Percentiles rank a stretch among this genome's conserved stretches.
These are phyloP conservation scores for Fusarium sp. DNA, from an alignment of 2,329 filamentous ascomycete species.

Conservation along the genomic window DNA sequence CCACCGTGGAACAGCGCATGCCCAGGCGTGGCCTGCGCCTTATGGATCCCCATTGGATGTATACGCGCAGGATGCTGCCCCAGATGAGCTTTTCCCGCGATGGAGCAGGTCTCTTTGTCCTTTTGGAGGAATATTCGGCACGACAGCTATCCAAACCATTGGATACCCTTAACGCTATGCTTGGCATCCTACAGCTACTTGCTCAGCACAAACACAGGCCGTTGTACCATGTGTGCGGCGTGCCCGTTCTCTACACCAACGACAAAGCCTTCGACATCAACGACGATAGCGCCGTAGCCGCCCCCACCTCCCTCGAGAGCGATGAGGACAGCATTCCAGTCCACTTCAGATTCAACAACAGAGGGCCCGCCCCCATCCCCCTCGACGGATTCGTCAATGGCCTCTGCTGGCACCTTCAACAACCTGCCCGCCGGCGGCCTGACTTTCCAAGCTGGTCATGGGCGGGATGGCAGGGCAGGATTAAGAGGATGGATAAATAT, in stretches of 20 bases:
- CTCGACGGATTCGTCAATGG: neutral
- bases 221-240: neutral
- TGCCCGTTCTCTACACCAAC: neutral
- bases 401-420: neutral
- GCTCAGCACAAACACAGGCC: neutral
- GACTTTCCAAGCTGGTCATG: neutral
- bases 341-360: no score
- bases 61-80: neutral
- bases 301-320: no score
- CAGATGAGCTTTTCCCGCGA: neutral
- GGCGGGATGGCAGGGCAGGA: neutral
- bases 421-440: neutral
- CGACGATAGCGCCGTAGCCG: neutral
- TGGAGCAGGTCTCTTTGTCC: neutral
- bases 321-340: no score
- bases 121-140: neutral
- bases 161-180: neutral
- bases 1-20: neutral
- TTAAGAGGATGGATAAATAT: neutral
- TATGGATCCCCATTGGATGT: neutral
- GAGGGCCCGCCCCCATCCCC: neutral
- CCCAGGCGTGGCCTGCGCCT: neutral
- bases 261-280: no score
- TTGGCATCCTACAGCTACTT: neutral
- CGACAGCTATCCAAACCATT: neutral